Percentiles rank a stretch among this genome's conserved stretches.
These are phyloP conservation scores for Umbilicus rupestris DNA, from an alignment of 164 flowering plant species.

Conservation along the genomic window DNA sequence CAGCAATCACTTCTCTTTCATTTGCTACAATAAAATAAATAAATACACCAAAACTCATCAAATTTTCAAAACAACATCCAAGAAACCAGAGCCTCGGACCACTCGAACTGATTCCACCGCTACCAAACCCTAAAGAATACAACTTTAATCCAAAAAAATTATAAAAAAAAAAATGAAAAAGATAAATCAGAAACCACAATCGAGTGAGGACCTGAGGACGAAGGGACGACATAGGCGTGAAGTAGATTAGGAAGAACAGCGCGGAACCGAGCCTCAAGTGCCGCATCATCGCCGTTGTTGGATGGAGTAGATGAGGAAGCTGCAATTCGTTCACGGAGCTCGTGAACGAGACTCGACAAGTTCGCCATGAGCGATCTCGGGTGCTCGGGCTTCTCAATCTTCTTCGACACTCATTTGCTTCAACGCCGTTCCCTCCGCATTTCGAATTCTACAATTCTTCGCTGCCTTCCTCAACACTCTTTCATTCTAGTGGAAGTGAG, in stretches of 20 bases:
- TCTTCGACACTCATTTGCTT: slow-evolving; percentile 8
- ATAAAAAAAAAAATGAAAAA: background rate
- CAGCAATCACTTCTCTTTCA: slow-evolving; percentile 82
- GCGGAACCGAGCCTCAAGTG: slow-evolving; percentile 54
- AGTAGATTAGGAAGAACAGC: slow-evolving; percentile 88
- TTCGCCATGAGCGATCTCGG: slow-evolving; percentile 37
- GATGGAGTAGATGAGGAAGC: slow-evolving; percentile 62
- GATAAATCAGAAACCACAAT: background rate
- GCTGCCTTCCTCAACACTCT: too few relatives aligned
- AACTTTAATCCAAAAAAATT: background rate
- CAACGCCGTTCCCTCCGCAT: background rate
- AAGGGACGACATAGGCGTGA: slow-evolving; percentile 65
- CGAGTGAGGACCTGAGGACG: slow-evolving; percentile 41
- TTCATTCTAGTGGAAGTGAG: background rate
- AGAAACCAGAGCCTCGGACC: background rate
- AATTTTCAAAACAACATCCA: background rate
- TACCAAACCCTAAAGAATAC: background rate
- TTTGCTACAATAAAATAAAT: slow-evolving; percentile 37
- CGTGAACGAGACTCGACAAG: slow-evolving; percentile 81
- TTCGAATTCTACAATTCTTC: background rate
- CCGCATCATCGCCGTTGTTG: slow-evolving; percentile 39
- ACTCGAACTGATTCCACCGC: background rate
- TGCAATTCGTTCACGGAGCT: slow-evolving; percentile 87
- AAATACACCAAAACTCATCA: background rate
- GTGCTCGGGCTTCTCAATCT: background rate